Conservation (phyloP, 306 rosid species). For the Lathyrus tuberosus region DNA sequence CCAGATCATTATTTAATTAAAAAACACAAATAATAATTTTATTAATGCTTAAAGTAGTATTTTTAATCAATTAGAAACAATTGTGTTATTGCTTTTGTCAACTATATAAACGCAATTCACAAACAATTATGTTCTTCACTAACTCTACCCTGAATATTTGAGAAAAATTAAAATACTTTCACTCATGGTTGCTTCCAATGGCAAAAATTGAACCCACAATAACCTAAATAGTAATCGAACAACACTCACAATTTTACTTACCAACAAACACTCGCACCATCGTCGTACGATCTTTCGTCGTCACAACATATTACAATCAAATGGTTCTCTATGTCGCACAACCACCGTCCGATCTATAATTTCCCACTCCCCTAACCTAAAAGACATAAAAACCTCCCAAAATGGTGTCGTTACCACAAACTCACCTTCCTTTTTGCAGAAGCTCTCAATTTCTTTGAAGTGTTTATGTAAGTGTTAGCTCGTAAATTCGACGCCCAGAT, state of each 20-base stretch:
- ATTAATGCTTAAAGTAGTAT: too few relatives aligned
- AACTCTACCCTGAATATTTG: too few relatives aligned
- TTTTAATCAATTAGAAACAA: too few relatives aligned
- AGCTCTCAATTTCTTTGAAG: conserved; percentile 52
- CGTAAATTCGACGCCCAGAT: too few relatives aligned
- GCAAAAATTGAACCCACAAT: conserved; percentile 56
- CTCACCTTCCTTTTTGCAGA: conserved; percentile 36
- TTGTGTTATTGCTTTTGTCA: too few relatives aligned
- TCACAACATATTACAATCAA: conserved; percentile 41
- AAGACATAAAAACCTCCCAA: not conserved
- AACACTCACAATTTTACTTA: conserved; percentile 61
- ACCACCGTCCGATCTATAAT: conserved; percentile 64
- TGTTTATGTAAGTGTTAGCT: conserved; percentile 48
- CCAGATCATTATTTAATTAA: too few relatives aligned
- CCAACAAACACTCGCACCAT: conserved; percentile 52
- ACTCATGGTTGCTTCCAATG: conserved; percentile 44
- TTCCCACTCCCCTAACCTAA: conserved; percentile 54
- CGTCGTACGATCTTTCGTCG: conserved; percentile 61
- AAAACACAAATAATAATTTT: too few relatives aligned
- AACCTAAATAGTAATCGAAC: conserved; percentile 69
- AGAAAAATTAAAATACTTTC: too few relatives aligned
- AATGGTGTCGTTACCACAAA: not conserved
- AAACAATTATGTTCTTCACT: too few relatives aligned
- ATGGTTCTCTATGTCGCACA: conserved; percentile 62
- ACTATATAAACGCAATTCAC: too few relatives aligned